These are phyloP conservation scores for Aspergillus sp. DNA, from an alignment of 2,329 filamentous ascomycete genomes.

Conservation along the genomic window DNA sequence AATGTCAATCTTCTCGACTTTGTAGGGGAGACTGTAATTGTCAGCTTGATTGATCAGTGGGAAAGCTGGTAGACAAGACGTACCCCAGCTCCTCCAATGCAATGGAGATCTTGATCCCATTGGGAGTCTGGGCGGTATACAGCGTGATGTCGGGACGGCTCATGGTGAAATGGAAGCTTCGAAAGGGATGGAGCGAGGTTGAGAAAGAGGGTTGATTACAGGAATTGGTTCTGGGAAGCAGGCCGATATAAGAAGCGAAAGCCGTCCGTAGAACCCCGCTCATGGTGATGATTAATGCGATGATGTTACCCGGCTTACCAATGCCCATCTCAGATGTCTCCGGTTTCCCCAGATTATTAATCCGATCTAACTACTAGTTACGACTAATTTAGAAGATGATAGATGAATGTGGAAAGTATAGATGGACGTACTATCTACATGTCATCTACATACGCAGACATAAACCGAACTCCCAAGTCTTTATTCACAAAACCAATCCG, in stretches of 20 bases:
- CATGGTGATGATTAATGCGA: constrained; percentile 3
- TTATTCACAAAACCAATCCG: too few species aligned
- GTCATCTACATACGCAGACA: too few species aligned
- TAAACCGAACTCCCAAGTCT: too few species aligned
- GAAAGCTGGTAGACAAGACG: constrained; percentile 5
- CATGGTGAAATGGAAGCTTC: constrained; percentile 11
- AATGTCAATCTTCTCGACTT: constrained; percentile 70
- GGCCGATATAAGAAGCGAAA: neutral
- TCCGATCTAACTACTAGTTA: too few species aligned
- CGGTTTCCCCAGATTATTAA: too few species aligned
- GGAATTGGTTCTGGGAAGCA: neutral
- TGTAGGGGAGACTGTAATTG: constrained; percentile 63
- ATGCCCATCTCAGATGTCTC: too few species aligned
- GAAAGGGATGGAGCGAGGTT: neutral
- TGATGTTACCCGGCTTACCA: neutral
- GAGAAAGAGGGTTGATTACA: neutral
- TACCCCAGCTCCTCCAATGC: constrained; percentile 76
- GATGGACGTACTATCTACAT: too few species aligned
- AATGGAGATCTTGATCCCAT: constrained; percentile 88
- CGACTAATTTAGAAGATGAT: too few species aligned
- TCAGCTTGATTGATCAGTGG: neutral
- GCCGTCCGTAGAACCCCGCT: neutral
- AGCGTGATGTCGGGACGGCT: constrained; percentile 66
- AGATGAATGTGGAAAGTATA: too few species aligned
- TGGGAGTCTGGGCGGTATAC: constrained; percentile 81